A percentile compares a stretch with the other conserved stretches of the same genome.
Conservation (phyloP, 805 yeast species). For the Candida arabinofermentans region DNA sequence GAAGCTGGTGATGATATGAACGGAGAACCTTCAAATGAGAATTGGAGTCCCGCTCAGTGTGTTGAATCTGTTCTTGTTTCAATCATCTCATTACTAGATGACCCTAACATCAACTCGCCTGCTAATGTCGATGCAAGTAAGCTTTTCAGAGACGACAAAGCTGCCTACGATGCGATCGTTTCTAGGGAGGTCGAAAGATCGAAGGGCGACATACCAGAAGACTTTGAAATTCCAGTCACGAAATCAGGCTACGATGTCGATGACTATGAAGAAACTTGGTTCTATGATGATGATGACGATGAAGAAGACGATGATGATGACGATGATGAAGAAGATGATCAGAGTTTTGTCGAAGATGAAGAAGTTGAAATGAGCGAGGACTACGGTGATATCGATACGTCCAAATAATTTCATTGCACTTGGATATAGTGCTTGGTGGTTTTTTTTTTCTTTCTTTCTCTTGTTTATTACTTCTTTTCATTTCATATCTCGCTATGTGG, state of each 20-base stretch:
- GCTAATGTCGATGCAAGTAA: constrained; percentile 97
- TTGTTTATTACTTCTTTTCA: not conserved
- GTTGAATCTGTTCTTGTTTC: constrained; percentile 89
- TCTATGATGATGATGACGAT: constrained; percentile 60
- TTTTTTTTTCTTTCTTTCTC: not conserved
- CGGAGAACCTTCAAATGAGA: constrained; percentile 90
- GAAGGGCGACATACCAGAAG: constrained; percentile 81
- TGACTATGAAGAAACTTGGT: constrained; percentile 49
- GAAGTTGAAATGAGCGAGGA: constrained; percentile 44
- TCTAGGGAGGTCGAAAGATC: constrained; percentile 79
- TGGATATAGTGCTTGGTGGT: not conserved
- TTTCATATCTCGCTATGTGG: not conserved
- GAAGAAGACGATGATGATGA: constrained; percentile 56
- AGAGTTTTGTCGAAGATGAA: constrained; percentile 38
- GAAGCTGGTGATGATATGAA: constrained; percentile 86
- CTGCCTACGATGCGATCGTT: constrained; percentile 70
- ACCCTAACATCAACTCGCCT: constrained; percentile 90
- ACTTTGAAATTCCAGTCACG: constrained; percentile 69
- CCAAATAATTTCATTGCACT: constrained; percentile 11
- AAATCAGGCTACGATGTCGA: constrained; percentile 38
- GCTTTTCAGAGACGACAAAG: constrained; percentile 78
- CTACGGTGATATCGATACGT: constrained; percentile 34
- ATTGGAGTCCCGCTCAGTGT: constrained; percentile 92
- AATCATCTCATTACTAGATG: constrained; percentile 85
- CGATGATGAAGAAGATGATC: constrained; percentile 46